Evolutionary conservation across 805 yeast species (phyloP).

Genomic region (Debaryomyces hansenii): DNA sequence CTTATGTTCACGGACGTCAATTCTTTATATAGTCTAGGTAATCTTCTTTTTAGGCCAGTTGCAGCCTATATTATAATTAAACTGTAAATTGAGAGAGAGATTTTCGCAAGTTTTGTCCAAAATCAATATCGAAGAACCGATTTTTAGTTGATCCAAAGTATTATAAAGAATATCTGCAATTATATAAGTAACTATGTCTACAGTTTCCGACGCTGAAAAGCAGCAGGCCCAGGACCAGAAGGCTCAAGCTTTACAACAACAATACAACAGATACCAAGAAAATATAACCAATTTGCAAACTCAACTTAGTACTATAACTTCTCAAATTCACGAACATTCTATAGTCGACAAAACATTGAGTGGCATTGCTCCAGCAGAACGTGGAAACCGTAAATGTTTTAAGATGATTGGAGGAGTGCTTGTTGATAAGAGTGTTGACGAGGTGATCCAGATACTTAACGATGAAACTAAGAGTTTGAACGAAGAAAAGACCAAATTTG

Average conservation of each 20-base stretch:
- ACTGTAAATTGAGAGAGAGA: not conserved
- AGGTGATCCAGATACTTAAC: slow-evolving; percentile 47
- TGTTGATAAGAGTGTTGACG: slow-evolving; percentile 78
- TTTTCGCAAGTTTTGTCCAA: not conserved
- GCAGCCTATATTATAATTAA: too few species aligned
- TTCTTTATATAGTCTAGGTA: too few species aligned
- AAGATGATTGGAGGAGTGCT: slow-evolving; percentile 94
- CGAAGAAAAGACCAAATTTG: slow-evolving; percentile 21
- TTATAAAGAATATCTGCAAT: too few species aligned
- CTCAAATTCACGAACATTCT: slow-evolving; percentile 40
- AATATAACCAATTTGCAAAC: slow-evolving; percentile 37
- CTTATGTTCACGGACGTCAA: too few species aligned
- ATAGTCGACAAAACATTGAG: slow-evolving; percentile 43
- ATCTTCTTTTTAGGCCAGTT: too few species aligned
- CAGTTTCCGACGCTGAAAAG: slow-evolving; percentile 11
- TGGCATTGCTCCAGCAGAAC: slow-evolving; percentile 31
- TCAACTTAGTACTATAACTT: slow-evolving; percentile 32
- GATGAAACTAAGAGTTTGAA: slow-evolving; percentile 23
- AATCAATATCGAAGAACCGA: not conserved
- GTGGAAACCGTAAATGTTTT: slow-evolving; percentile 70
- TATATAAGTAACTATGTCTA: slow-evolving; percentile 1
- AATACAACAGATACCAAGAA: slow-evolving; percentile 42
- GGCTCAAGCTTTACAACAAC: slow-evolving; percentile 41
- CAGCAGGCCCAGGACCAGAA: slow-evolving; percentile 27
- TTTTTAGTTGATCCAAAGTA: too few species aligned